A percentile compares a stretch with the other conserved stretches of the same genome.
Evolutionary conservation across 768 basidiomycete genomes (phyloP).

Genomic region (Boletus rubescentipes): DNA sequence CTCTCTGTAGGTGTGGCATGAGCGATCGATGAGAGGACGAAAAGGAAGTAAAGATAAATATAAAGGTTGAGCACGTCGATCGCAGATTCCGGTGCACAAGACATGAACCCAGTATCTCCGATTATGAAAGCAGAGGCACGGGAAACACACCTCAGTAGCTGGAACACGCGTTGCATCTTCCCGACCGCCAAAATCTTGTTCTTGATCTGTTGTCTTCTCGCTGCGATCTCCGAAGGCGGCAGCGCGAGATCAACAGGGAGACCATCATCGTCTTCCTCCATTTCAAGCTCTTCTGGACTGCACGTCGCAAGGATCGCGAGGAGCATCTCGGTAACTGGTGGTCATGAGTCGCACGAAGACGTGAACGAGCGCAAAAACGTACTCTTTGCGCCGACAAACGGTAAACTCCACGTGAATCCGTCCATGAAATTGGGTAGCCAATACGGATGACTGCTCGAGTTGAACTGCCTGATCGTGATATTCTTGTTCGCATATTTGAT

Average conservation of each 20-base stretch:
- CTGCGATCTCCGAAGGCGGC: constrained; percentile 43
- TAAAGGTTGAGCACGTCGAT: neutral
- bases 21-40: neutral
- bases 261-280: constrained; percentile 37
- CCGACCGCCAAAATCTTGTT: constrained; percentile 94
- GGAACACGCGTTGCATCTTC: constrained; percentile 86
- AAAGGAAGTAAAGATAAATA: too few relatives aligned
- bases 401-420: constrained; percentile 97
- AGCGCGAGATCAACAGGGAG: constrained; percentile 28
- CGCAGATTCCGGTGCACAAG: neutral
- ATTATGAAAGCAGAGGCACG: neutral
- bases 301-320: constrained; percentile 93
- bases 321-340: constrained; percentile 92
- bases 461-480: constrained; percentile 92
- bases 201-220: constrained; percentile 77
- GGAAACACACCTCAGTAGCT: constrained; percentile 71
- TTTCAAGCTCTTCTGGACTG: constrained; percentile 87
- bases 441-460: constrained; percentile 78
- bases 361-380: constrained; percentile 27
- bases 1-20: constrained; percentile 45
- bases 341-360: neutral
- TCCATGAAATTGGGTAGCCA: constrained; percentile 99
- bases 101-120: neutral
- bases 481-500: constrained; percentile 98
- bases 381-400: constrained; percentile 99